These are phyloP conservation scores for Cutaneotrichosporon sp. DNA, from an alignment of 1,284 basidiomycete species.

Conservation along the genomic window DNA sequence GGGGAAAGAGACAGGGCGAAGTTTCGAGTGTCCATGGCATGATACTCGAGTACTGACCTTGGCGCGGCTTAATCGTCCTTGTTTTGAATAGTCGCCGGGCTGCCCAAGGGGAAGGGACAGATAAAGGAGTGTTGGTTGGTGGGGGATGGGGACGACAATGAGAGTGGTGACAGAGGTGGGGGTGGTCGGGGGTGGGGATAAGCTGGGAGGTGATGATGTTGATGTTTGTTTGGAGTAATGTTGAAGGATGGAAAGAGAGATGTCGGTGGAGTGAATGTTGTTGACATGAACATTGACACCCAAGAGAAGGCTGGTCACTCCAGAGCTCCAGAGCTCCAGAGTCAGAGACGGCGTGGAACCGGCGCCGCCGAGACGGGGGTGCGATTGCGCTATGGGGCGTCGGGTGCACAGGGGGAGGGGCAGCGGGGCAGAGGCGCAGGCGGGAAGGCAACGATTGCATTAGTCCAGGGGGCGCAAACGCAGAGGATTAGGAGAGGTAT, in stretches of 20 bases:
- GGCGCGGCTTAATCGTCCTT: background rate
- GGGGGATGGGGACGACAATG: background rate
- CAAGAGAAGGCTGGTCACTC: background rate
- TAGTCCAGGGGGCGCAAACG: too few relatives aligned
- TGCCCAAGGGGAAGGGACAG: background rate
- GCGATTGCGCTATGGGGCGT: too few relatives aligned
- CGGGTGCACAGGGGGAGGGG: too few relatives aligned
- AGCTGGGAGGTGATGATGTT: background rate
- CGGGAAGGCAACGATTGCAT: too few relatives aligned
- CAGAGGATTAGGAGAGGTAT: too few relatives aligned
- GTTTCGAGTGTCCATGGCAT: conserved; percentile 1
- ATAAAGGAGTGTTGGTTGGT: too few relatives aligned
- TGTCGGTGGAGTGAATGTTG: background rate
- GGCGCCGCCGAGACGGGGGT: too few relatives aligned
- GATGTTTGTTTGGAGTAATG: background rate
- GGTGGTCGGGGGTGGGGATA: background rate
- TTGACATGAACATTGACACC: background rate
- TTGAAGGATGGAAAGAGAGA: background rate
- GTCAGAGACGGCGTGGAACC: too few relatives aligned
- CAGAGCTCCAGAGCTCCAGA: too few relatives aligned
- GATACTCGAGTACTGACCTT: background rate
- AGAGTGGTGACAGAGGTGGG: background rate
- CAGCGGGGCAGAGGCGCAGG: too few relatives aligned
- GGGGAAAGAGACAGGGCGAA: background rate
- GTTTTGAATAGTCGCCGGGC: background rate